These are phyloP conservation scores for Plasmopara halstedii DNA, from an alignment of 352 stramenopile genomes.

Conservation along the genomic window DNA sequence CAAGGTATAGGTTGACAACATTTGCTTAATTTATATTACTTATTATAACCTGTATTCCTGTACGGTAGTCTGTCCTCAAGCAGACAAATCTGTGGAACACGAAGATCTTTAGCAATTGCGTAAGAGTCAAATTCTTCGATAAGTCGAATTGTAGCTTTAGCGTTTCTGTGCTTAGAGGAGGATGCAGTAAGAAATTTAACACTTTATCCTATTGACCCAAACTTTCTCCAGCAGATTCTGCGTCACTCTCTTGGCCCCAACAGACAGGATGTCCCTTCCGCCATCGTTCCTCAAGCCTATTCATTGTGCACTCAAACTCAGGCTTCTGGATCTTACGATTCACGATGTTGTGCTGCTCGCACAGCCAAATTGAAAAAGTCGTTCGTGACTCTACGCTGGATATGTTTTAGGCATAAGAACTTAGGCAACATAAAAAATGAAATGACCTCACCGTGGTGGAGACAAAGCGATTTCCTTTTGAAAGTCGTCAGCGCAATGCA, in stretches of 20 bases:
- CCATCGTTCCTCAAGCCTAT: slow-evolving; percentile 93
- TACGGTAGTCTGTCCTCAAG: slow-evolving; percentile 16
- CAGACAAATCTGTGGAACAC: slow-evolving; percentile 9
- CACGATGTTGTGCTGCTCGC: slow-evolving; percentile 96
- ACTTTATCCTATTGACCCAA: slow-evolving; percentile 11
- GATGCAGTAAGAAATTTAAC: neutral
- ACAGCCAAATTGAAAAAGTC: slow-evolving; percentile 94
- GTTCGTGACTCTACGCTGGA: slow-evolving; percentile 86
- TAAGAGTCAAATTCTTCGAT: slow-evolving; percentile 8
- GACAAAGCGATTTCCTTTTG: slow-evolving; percentile 89
- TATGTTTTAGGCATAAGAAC: no score
- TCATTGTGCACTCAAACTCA: slow-evolving; percentile 89
- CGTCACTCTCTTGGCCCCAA: slow-evolving; percentile 60
- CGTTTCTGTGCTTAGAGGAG: slow-evolving; percentile 4
- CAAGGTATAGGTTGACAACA: slow-evolving; percentile 47
- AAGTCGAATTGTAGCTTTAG: neutral
- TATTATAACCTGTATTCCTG: no score
- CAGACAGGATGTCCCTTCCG: slow-evolving; percentile 82
- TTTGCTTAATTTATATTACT: no score
- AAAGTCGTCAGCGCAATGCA: slow-evolving; percentile 95
- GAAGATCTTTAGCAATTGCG: slow-evolving; percentile 36
- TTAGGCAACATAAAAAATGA: neutral
- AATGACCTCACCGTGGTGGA: slow-evolving; percentile 71
- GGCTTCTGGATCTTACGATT: slow-evolving; percentile 96
- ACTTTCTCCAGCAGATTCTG: slow-evolving; percentile 16